Conservation (phyloP, 345 rosid genomes). For the Luvunga scandens region DNA sequence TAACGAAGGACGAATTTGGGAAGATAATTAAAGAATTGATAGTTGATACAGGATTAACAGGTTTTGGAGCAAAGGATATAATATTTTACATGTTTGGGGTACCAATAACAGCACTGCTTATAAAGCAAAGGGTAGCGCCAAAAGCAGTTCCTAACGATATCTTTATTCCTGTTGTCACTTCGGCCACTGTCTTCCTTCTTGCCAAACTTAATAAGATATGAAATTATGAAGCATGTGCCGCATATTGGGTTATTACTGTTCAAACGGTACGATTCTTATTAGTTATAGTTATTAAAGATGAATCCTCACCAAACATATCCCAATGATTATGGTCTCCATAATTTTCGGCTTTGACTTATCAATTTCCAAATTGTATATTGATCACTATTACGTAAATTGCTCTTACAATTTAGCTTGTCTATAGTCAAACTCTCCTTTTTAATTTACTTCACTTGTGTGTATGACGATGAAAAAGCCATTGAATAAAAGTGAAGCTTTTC, state of each 20-base stretch:
- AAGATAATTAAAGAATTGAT: slow-evolving; percentile 58
- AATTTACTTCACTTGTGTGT: too few relatives aligned
- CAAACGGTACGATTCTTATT: too few relatives aligned
- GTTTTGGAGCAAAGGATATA: slow-evolving; percentile 66
- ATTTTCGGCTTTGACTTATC: too few relatives aligned
- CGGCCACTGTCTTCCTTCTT: slow-evolving; percentile 72
- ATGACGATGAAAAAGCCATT: too few relatives aligned
- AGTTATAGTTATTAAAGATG: too few relatives aligned
- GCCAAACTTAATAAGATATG: slow-evolving; percentile 62
- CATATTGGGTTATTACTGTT: neutral
- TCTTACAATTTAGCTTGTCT: too few relatives aligned
- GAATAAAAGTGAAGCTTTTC: too few relatives aligned
- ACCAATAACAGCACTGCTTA: slow-evolving; percentile 49
- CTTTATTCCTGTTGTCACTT: slow-evolving; percentile 74
- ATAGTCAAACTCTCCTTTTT: too few relatives aligned
- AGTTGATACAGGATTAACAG: slow-evolving; percentile 54
- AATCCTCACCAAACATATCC: too few relatives aligned
- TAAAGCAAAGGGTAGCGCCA: slow-evolving; percentile 57
- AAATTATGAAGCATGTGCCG: neutral
- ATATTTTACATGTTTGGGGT: slow-evolving; percentile 61
- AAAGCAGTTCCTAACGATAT: slow-evolving; percentile 50
- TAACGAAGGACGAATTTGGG: slow-evolving; percentile 59
- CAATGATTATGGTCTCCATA: too few relatives aligned
- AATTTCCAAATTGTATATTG: too few relatives aligned
- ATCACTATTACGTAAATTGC: too few relatives aligned